Base-by-base conservation (phyloP, 192 early-diverging fungal genomes). In the Phlyctochytrium planicorne region DNA sequence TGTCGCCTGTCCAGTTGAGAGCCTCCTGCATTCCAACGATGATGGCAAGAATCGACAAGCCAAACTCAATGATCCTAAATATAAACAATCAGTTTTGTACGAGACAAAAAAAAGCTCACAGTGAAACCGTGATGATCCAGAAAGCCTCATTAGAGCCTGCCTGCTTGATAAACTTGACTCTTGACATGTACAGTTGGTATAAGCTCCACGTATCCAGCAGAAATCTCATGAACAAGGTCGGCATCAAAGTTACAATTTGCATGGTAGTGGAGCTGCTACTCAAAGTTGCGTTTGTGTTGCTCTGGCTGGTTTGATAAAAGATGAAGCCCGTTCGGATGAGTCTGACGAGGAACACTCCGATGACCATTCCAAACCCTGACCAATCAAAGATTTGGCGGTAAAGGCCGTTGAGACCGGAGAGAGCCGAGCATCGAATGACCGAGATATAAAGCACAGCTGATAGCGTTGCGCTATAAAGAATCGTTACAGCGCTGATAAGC, bases 1-100 rank as follows among this genome's bases (percentile, higher is more conserved):
- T 30, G 17, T 35, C 10, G 24, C 60, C 67, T 32, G 27, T 40
- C n/a, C n/a, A n/a, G 34, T 24, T 40, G 20, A 69, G 29, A 33
- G 55, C 57, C 30, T 69, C 67, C 59, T 62, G 23, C 23, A 62
- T 3, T 10, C 59, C 67, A 4, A 59, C 62, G 34, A 36, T 33
- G 27, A 60, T 53, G 10, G 67, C 59, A 61, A 69, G 29, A 23
- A 69, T 25, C 37, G 67, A 34, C 3, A 69, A 27, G 1, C 1
- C 27, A 29, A 59, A 62, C 53, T 69, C 67, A 23, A 69, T 16
- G 25, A 27, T 10, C 1, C 40, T 47, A n/a, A n/a, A n/a, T n/a
- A n/a, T n/a, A n/a, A n/a, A n/a, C n/a, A n/a, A n/a, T n/a, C n/a
- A n/a, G n/a, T n/a, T n/a, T n/a, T n/a, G n/a, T n/a, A n/a, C n/a